These are phyloP conservation scores for Drechslerella dactyloides DNA, from an alignment of 2,329 filamentous ascomycete species.

Conservation along the genomic window DNA sequence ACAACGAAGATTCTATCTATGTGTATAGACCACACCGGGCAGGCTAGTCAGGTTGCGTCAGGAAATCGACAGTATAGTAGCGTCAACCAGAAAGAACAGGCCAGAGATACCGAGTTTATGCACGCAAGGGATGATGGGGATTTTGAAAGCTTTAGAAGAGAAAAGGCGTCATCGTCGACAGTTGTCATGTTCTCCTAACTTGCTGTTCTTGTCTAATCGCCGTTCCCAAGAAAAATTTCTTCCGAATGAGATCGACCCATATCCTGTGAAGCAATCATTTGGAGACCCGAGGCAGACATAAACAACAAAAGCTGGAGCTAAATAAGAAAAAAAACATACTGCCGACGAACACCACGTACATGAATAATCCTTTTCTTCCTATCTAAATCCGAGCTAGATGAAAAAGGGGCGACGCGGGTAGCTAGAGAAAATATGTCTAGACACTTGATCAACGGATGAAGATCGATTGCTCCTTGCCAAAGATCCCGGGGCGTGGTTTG, in stretches of 20 bases:
- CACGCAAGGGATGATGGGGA: too few relatives aligned
- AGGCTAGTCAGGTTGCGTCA: too few relatives aligned
- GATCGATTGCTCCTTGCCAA: slow-evolving; percentile 54
- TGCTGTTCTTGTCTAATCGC: too few relatives aligned
- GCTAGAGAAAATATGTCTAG: background rate
- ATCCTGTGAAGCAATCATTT: background rate
- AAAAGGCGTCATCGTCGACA: too few relatives aligned
- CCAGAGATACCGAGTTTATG: too few relatives aligned
- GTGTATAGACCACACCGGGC: background rate
- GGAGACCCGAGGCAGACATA: background rate
- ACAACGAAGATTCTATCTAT: background rate
- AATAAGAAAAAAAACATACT: background rate
- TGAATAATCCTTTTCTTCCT: background rate
- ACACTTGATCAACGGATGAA: slow-evolving; percentile 53
- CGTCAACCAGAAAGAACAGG: too few relatives aligned
- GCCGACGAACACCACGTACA: background rate
- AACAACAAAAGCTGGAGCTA: background rate
- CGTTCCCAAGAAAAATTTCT: too few relatives aligned
- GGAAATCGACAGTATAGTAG: too few relatives aligned
- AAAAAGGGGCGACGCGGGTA: background rate
- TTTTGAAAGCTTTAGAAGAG: too few relatives aligned
- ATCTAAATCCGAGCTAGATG: background rate
- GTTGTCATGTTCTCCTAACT: too few relatives aligned
- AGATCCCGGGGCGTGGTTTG: slow-evolving; percentile 58
- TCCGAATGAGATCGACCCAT: too few relatives aligned